Evolutionary conservation across 164 flowering plant genomes (phyloP).

Genomic region (Liriodendron chinense): DNA sequence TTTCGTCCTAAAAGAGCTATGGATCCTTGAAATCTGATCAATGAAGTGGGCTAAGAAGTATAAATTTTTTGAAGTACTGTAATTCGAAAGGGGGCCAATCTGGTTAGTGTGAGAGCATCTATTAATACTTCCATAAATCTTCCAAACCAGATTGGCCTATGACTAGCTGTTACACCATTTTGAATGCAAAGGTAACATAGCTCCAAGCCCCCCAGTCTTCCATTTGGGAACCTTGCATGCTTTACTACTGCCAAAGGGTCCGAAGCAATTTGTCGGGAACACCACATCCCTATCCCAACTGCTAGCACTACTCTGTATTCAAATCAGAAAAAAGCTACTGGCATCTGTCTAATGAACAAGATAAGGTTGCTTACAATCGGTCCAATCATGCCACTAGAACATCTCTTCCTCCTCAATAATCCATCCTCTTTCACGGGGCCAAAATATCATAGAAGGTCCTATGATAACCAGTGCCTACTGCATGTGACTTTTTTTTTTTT

Average conservation of each 20-base stretch:
- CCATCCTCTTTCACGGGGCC: background rate
- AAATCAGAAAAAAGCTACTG: no score
- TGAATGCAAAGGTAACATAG: background rate
- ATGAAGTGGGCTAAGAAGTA: background rate
- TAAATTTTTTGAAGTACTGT: background rate
- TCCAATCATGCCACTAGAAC: background rate
- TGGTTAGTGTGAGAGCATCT: no score
- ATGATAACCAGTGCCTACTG: background rate
- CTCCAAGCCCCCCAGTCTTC: no score
- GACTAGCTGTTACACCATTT: background rate
- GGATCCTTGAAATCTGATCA: no score
- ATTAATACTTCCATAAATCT: no score
- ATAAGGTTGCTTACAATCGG: background rate
- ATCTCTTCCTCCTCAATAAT: background rate
- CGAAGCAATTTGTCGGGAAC: background rate
- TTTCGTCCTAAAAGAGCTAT: no score
- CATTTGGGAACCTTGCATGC: no score
- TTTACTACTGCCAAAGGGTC: no score
- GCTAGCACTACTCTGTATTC: background rate
- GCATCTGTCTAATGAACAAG: background rate
- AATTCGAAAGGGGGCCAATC: background rate
- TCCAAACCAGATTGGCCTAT: no score
- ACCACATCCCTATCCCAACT: background rate
- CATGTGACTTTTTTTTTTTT: background rate
- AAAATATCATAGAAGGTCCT: background rate